Evolutionary conservation across 2,329 filamentous ascomycete genomes (phyloP).

Genomic region (Cryoendolithus antarcticus): DNA sequence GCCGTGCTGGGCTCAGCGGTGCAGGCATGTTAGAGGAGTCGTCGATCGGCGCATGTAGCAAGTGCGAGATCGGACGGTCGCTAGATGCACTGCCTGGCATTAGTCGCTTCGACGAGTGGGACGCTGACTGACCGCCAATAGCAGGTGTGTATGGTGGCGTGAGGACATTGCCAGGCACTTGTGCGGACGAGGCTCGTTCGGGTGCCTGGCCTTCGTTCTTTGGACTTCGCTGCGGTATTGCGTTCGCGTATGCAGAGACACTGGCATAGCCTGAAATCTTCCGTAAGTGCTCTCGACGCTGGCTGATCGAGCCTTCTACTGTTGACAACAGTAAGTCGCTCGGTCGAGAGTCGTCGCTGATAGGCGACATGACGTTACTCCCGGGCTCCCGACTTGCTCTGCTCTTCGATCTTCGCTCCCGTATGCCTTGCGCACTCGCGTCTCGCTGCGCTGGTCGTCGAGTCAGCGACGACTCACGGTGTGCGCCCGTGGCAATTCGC

Average conservation of each 20-base stretch:
- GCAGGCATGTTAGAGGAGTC: constrained; percentile 21
- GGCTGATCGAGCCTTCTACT: constrained; percentile 27
- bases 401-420: constrained; percentile 54
- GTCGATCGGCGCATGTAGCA: constrained; percentile 33
- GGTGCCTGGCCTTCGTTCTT: background rate
- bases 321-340: constrained; percentile 18
- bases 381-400: constrained; percentile 41
- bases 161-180: constrained; percentile 12
- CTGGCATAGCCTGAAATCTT: constrained; percentile 14
- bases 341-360: constrained; percentile 28
- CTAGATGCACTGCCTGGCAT: constrained; percentile 20
- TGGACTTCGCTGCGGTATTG: constrained; percentile 1
- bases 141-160: constrained; percentile 26
- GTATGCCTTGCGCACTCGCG: constrained; percentile 46
- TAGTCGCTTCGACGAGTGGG: constrained; percentile 8
- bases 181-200: background rate
- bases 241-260: constrained; percentile 1
- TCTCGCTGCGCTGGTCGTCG: constrained; percentile 35
- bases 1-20: constrained; percentile 27
- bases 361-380: constrained; percentile 4
- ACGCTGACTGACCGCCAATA: constrained; percentile 11
- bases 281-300: constrained; percentile 21
- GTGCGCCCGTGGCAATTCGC: constrained; percentile 19
- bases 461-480: constrained; percentile 14
- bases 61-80: constrained; percentile 38